Evolutionary conservation across 2,329 filamentous ascomycete genomes (phyloP), one percentile per base, ranked within the genome.

Genomic region (Sarocladium kiliense): DNA sequence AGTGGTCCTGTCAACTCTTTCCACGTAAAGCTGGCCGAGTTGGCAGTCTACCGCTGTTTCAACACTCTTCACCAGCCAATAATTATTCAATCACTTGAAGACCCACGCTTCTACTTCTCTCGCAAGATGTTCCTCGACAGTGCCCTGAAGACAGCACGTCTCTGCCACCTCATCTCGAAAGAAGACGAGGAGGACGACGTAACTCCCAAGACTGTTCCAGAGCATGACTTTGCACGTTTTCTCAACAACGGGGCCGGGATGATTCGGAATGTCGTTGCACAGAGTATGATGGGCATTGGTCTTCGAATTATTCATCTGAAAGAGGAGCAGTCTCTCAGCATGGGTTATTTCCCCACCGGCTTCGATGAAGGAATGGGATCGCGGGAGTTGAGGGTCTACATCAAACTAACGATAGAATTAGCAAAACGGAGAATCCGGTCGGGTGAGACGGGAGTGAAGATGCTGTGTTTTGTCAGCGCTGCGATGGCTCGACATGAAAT

Each of bases 51-150:
- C 54, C 74, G 74, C 21, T 77, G 72, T 58, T 76, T 78, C 60
- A 69, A 84, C 12, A 73, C 76, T 0, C 73, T 86, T 0, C 82
- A 86, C 58, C 76, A 79, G 36, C 75, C 75, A 0, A 75, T 76
- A 65, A 69, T 79, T 25, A 63, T 66, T 5, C 67, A 70, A 14
- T 74, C 78, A 0, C 68, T 73, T 12, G 65, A 71, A 1, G 71
- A 80, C 37, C 75, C 77, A 0, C 69, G 71, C 1, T 80, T 75
- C 58, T 79, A 79, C 63, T 82, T 78, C 63, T 81, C 78, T 0
- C 73, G 77, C 19, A 79, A 80, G 57, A 73, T 79, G 51, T 72
- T 71, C 41, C 68, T 78, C 10, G 76, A 79, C 60, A 70, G 68
- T 10, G 70, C 69, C 0, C 62, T 73, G 49, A 72, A 71, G 55